Evolutionary conservation across 257 asterid genomes (phyloP).

Genomic region (Capsicum rhomboideum): DNA sequence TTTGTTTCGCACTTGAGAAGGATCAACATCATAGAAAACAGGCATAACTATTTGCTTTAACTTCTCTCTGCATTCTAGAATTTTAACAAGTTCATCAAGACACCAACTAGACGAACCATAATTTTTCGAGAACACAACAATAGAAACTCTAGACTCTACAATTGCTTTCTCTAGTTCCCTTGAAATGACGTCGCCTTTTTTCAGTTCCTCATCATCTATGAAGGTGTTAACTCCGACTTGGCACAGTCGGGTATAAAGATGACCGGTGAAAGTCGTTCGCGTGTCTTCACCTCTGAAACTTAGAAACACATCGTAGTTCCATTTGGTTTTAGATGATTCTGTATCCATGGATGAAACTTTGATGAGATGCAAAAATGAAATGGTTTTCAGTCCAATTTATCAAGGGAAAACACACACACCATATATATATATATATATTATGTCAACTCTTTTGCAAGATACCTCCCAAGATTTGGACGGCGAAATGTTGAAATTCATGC

Average conservation of each 20-base stretch:
- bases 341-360: background rate
- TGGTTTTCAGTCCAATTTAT: too few relatives aligned
- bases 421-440: too few relatives aligned
- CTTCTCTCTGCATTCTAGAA: background rate
- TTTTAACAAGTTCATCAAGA: background rate
- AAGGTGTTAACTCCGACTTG: background rate
- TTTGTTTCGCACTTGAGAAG: background rate
- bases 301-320: background rate
- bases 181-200: background rate
- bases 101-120: background rate
- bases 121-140: background rate
- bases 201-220: background rate
- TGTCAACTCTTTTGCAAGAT: background rate
- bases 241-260: background rate
- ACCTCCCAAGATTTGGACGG: background rate
- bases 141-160: background rate
- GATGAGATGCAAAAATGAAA: too few relatives aligned
- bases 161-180: fast-evolving
- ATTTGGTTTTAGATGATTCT: background rate
- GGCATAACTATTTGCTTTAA: background rate
- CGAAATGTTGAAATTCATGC: too few relatives aligned
- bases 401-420: background rate
- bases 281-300: background rate
- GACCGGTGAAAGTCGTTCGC: background rate
- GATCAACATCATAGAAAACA: background rate